These are phyloP conservation scores for Lycium barbarum DNA, from an alignment of 257 asterid genomes.

Conservation along the genomic window DNA sequence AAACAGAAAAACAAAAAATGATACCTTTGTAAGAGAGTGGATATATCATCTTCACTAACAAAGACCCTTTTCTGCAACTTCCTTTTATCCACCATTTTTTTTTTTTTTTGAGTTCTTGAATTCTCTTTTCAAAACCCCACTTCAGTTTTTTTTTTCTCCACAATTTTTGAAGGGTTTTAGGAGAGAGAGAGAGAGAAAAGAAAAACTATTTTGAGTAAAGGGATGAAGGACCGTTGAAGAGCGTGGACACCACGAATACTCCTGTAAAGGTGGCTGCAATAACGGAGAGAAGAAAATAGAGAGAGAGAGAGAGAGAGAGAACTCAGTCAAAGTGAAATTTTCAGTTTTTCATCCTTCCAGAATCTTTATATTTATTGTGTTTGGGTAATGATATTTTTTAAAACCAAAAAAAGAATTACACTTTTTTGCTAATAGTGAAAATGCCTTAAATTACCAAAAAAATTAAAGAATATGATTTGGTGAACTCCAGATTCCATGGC, in stretches of 20 bases:
- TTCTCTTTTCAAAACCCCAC: conserved; percentile 3
- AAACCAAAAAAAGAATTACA: neutral
- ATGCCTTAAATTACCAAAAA: neutral
- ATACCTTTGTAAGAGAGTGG: conserved; percentile 65
- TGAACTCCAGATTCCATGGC: neutral
- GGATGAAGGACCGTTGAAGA: conserved; percentile 3
- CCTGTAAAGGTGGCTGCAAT: conserved; percentile 7
- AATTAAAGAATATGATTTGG: neutral
- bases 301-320: neutral
- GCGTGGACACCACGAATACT: conserved; percentile 30
- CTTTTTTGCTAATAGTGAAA: neutral
- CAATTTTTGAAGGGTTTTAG: conserved; percentile 22
- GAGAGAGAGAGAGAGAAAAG: neutral
- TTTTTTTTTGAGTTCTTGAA: neutral
- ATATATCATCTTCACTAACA: conserved; percentile 62
- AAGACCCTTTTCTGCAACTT: conserved; percentile 58
- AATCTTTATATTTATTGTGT: neutral
- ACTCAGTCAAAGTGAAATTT: conserved; percentile 25
- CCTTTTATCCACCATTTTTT: conserved; percentile 60
- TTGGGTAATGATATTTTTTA: neutral
- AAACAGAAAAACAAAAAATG: neutral
- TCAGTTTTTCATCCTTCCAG: neutral
- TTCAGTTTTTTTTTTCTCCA: neutral
- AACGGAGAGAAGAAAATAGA: neutral
- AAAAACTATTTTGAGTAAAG: neutral